A percentile compares a stretch with the other conserved stretches of the same genome.
Conservation (phyloP, 441 rosid genomes). For the Breynia disticha region DNA sequence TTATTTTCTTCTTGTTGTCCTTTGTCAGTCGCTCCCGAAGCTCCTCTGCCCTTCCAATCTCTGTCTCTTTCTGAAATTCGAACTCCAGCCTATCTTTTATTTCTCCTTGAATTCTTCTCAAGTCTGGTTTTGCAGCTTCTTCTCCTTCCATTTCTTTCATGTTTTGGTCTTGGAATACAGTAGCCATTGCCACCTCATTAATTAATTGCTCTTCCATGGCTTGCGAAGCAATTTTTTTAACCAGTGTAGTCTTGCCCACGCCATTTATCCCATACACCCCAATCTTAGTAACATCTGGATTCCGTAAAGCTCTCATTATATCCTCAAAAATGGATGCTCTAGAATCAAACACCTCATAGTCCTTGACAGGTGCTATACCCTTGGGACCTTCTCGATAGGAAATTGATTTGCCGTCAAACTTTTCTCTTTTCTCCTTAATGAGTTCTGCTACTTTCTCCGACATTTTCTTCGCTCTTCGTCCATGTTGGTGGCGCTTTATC, state of each 20-base stretch:
- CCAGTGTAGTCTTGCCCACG: neutral
- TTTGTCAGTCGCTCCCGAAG: neutral
- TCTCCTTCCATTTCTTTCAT: neutral
- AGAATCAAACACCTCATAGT: neutral
- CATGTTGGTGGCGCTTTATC: no score
- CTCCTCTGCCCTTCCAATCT: neutral
- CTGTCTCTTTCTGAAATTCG: neutral
- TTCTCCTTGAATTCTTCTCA: conserved; percentile 6
- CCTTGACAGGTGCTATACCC: neutral
- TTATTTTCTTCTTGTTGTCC: neutral
- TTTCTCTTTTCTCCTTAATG: no score
- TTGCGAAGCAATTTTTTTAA: neutral
- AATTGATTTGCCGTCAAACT: no score
- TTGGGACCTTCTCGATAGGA: no score
- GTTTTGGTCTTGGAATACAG: neutral
- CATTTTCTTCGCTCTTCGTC: no score
- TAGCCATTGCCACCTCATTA: neutral
- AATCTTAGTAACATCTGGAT: neutral
- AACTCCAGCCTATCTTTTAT: conserved; percentile 9
- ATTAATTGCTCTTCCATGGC: neutral
- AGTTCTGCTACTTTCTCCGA: no score
- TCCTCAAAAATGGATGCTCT: neutral
- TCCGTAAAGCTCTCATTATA: neutral
- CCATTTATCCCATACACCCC: neutral
- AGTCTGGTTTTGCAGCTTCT: neutral